Evolutionary conservation across 768 basidiomycete genomes (phyloP).

Genomic region (Pleurotus platypus): DNA sequence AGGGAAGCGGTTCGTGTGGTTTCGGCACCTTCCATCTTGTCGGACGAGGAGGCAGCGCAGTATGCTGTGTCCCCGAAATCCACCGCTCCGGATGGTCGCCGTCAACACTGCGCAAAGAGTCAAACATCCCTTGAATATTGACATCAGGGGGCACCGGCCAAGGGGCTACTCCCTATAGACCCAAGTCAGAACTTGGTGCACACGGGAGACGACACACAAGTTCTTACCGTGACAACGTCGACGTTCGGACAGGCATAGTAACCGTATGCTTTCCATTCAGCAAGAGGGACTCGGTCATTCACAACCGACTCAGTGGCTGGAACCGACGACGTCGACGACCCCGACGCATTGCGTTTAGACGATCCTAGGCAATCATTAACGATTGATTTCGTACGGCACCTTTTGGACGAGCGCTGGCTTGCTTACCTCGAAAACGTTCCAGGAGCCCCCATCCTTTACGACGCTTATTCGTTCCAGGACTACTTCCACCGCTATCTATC

Average conservation of each 20-base stretch:
- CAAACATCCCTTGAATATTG: constrained; percentile 29
- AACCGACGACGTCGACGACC: not conserved
- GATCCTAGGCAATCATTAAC: not conserved
- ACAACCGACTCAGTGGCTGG: not conserved
- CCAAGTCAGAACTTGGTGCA: not conserved
- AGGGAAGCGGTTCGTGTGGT: constrained; percentile 33
- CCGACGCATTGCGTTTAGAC: not conserved
- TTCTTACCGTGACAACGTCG: constrained; percentile 36
- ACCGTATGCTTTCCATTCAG: constrained; percentile 54
- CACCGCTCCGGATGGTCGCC: constrained; percentile 43
- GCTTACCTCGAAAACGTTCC: constrained; percentile 4
- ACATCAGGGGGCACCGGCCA: constrained; percentile 15
- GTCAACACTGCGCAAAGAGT: constrained; percentile 25
- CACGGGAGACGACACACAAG: constrained; percentile 24
- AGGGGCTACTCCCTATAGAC: constrained; percentile 12
- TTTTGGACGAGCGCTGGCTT: not conserved
- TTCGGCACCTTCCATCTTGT: constrained; percentile 38
- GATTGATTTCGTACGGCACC: no score
- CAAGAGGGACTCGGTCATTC: constrained; percentile 16
- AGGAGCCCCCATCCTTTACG: constrained; percentile 10
- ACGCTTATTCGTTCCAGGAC: not conserved
- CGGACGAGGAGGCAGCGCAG: constrained; percentile 47
- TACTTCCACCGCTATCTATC: not conserved
- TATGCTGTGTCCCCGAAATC: constrained; percentile 44
- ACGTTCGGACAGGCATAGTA: constrained; percentile 50